Percentiles rank a stretch among this genome's conserved stretches.
These are phyloP conservation scores for Jacaranda copaia DNA, from an alignment of 257 asterid genomes.

Conservation along the genomic window DNA sequence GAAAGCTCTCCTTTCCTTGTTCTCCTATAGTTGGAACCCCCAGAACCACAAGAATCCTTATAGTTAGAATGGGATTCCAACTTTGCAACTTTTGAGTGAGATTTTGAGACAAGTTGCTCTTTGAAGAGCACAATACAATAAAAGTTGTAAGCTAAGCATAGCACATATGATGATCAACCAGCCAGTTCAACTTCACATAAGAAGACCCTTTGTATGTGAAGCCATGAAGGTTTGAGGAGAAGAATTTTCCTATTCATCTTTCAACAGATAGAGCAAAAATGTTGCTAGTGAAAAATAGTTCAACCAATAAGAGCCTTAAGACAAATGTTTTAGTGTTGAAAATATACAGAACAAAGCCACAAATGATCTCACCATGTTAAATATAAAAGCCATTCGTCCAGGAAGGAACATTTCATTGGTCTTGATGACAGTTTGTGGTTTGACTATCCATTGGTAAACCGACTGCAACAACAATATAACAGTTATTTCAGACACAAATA, in stretches of 20 bases:
- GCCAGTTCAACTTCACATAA: neutral
- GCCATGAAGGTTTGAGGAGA: neutral
- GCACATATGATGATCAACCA: neutral
- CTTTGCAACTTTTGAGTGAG: too few species aligned
- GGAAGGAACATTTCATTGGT: slow-evolving; percentile 99
- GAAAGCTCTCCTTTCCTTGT: too few species aligned
- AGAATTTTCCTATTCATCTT: slow-evolving; percentile 9
- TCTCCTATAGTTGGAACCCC: too few species aligned
- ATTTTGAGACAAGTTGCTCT: too few species aligned
- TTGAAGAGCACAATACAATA: too few species aligned
- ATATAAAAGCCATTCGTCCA: slow-evolving; percentile 96
- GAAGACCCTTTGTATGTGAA: neutral
- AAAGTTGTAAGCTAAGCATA: neutral
- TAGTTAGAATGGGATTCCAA: too few species aligned
- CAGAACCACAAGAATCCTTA: too few species aligned
- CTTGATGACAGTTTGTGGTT: slow-evolving; percentile 84
- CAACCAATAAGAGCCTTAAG: slow-evolving; percentile 20
- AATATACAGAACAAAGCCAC: slow-evolving; percentile 19
- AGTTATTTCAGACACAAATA: slow-evolving; percentile 31
- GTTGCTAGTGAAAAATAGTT: slow-evolving; percentile 13
- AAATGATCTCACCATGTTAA: slow-evolving; percentile 70
- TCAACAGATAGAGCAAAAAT: slow-evolving; percentile 1
- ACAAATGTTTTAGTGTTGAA: neutral
- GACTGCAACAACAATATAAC: slow-evolving; percentile 59
- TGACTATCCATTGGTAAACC: slow-evolving; percentile 90